A percentile compares a stretch with the other conserved stretches of the same genome.
phyloP scores from a whole-genome alignment of 257 asterid genomes.

The Solanum appendiculatum region DNA sequence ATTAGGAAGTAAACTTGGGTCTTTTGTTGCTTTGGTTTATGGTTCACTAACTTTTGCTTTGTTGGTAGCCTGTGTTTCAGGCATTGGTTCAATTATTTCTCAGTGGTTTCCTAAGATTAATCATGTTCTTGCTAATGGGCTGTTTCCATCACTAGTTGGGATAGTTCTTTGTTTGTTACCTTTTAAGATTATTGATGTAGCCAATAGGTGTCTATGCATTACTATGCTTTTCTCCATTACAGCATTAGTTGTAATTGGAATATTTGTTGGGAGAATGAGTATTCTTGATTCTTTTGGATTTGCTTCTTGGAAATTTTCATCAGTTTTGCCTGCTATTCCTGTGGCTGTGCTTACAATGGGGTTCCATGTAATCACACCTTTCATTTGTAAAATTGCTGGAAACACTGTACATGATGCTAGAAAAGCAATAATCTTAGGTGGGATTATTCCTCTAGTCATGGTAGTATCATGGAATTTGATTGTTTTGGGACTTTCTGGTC shows the following conservation, averaged over 20 bases:
- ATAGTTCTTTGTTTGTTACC: constrained; percentile 9
- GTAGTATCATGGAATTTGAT: constrained; percentile 26
- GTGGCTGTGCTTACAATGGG: constrained; percentile 32
- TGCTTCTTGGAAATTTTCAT: constrained; percentile 21
- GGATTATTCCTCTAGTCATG: constrained; percentile 21
- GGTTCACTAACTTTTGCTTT: constrained; percentile 27
- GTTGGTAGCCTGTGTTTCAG: constrained; percentile 32
- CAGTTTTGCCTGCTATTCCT: constrained; percentile 30
- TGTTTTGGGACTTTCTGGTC: constrained; percentile 27
- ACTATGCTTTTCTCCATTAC: constrained; percentile 23
- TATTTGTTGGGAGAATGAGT: constrained; percentile 18
- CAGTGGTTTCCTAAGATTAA: constrained; percentile 20
- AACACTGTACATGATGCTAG: constrained; percentile 19
- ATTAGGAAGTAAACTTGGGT: constrained; percentile 17
- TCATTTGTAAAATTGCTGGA: constrained; percentile 31
- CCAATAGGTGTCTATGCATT: constrained; percentile 21
- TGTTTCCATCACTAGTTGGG: constrained; percentile 21
- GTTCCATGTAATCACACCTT: constrained; percentile 31
- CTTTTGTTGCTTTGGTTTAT: constrained; percentile 28
- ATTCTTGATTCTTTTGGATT: constrained; percentile 16
- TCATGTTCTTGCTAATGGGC: constrained; percentile 15
- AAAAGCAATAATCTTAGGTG: constrained; percentile 25
- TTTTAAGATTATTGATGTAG: constrained; percentile 17
- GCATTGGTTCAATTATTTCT: constrained; percentile 26
- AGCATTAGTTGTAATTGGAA: constrained; percentile 16